These are phyloP conservation scores for Saposhnikovia divaricata DNA, from an alignment of 129 eudicot species.

Conservation along the genomic window DNA sequence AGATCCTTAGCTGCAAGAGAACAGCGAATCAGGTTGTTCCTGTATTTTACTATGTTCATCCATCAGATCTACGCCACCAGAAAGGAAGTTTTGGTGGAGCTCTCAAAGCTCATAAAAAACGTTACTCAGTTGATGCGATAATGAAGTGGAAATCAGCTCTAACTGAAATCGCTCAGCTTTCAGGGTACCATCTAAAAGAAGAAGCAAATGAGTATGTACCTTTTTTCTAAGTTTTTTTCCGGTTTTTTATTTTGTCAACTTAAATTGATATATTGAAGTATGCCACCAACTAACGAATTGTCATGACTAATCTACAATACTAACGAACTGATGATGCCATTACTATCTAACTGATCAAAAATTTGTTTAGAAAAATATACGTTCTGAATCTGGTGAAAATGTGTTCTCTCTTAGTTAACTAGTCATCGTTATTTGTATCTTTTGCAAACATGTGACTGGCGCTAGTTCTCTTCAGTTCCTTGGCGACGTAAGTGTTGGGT, in stretches of 20 bases:
- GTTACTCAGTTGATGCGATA: background rate
- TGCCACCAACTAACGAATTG: no score
- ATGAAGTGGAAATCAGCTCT: constrained; percentile 11
- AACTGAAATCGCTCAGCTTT: background rate
- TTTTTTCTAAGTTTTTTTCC: no score
- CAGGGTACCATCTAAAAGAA: background rate
- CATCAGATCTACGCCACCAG: background rate
- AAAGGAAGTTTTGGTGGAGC: constrained; percentile 8
- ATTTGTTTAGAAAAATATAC: no score
- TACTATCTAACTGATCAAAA: no score
- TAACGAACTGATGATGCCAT: no score
- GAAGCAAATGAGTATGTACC: background rate
- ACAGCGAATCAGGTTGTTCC: background rate
- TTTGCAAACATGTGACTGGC: background rate
- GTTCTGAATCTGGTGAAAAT: background rate
- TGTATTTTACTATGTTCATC: constrained; percentile 2
- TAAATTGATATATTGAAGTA: no score
- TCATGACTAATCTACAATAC: no score
- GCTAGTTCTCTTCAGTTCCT: no score
- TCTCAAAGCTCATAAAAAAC: constrained; percentile 4
- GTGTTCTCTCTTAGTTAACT: no score
- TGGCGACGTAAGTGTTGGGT: background rate
- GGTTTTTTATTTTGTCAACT: background rate
- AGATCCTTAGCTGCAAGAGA: background rate
- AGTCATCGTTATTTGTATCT: background rate